A percentile compares a stretch with the other conserved stretches of the same genome.
phyloP scores from a whole-genome alignment of 2,329 filamentous ascomycete species.

The Tothia fuscella region DNA sequence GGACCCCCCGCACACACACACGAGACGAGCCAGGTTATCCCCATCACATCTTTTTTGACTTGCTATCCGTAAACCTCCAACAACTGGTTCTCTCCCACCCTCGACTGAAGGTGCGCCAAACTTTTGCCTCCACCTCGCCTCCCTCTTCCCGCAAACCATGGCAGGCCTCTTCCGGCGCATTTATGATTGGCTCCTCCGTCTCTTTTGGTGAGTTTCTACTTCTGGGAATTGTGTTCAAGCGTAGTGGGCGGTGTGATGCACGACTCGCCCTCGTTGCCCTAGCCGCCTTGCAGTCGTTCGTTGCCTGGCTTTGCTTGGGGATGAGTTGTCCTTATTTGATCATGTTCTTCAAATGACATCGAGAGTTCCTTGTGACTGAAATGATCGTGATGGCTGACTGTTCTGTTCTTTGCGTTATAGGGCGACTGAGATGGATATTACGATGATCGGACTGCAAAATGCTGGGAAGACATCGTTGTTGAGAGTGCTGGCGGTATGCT shows the following conservation, averaged over 20 bases:
- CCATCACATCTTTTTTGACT: slow-evolving; percentile 1
- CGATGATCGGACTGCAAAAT: slow-evolving; percentile 96
- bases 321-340: not conserved
- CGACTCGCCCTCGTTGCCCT: slow-evolving; percentile 13
- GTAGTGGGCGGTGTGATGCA: too few relatives aligned
- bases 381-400: not conserved
- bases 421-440: slow-evolving; percentile 99
- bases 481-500: slow-evolving; percentile 82
- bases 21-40: slow-evolving; percentile 8
- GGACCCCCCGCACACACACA: slow-evolving; percentile 7
- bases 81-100: slow-evolving; percentile 3
- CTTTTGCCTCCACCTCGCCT: not conserved
- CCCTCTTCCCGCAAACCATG: slow-evolving; percentile 42
- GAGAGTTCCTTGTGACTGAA: not conserved
- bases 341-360: not conserved
- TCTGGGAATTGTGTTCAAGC: too few relatives aligned
- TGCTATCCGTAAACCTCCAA: slow-evolving; percentile 4
- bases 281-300: slow-evolving; percentile 8
- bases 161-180: slow-evolving; percentile 84
- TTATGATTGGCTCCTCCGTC: slow-evolving; percentile 96
- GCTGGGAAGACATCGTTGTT: slow-evolving; percentile 94
- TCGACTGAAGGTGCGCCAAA: slow-evolving; percentile 3
- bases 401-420: slow-evolving; percentile 34
- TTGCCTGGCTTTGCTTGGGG: not conserved
- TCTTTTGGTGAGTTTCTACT: slow-evolving; percentile 69